Evolutionary conservation across 176 grass and related monocot genomes (phyloP).

Genomic region (Oryza longistaminata): DNA sequence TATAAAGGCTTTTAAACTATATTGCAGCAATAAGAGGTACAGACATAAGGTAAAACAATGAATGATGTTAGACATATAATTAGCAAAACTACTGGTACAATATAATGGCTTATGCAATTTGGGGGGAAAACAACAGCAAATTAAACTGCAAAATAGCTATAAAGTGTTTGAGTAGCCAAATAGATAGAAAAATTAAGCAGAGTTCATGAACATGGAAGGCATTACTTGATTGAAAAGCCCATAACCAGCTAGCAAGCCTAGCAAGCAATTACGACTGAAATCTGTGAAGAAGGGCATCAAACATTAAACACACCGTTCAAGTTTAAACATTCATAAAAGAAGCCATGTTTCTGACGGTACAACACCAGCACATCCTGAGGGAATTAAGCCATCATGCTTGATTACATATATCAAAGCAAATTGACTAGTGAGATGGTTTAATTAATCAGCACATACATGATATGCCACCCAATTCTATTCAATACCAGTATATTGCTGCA

Average conservation of each 20-base stretch:
- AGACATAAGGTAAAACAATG: neutral
- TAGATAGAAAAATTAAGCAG: conserved; percentile 4
- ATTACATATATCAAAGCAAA: neutral
- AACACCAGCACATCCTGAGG: neutral
- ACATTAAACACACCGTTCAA: conserved; percentile 12
- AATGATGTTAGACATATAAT: neutral
- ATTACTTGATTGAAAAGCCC: neutral
- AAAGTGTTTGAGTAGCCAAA: neutral
- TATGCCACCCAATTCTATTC: neutral
- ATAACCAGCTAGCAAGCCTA: neutral
- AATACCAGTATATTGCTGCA: neutral
- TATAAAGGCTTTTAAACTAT: neutral
- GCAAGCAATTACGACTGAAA: conserved; percentile 17
- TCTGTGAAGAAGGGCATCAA: neutral
- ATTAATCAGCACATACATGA: neutral
- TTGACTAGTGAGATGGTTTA: neutral
- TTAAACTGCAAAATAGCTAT: neutral
- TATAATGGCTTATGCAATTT: neutral
- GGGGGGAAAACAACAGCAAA: neutral
- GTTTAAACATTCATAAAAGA: conserved; percentile 8
- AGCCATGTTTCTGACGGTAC: neutral
- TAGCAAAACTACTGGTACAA: conserved; percentile 14
- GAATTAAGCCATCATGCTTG: neutral
- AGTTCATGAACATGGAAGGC: conserved; percentile 1
- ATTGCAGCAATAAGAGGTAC: neutral